Base-by-base conservation (phyloP, 2,329 filamentous ascomycete genomes). In the Venturiaceae sp. region DNA sequence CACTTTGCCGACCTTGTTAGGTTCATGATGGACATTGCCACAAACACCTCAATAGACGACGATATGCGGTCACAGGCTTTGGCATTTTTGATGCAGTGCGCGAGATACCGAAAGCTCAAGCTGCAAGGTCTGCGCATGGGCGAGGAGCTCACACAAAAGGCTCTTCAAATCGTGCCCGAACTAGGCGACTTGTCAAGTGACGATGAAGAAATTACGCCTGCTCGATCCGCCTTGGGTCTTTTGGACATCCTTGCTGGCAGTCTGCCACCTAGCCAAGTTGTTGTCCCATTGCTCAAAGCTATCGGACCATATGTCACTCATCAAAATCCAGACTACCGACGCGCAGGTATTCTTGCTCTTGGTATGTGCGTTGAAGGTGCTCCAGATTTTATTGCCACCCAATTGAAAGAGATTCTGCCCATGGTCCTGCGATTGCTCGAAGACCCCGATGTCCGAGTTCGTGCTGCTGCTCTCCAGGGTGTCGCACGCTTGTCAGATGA, bases 281-380 rank as follows among this genome's bases (percentile, higher is more conserved):
- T 96, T 59, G 90, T 96, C 23, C 92, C 94, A 52, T 82, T 99
- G 1, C 84, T 99, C 33, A 88, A 95, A 65, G 85, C 89, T 57
- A 87, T 97, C 64, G 86, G 90, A 37, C 82, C 83, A 64, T 96
- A 94, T 69, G 90, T 92, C 64, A 82, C 82, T 65, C 86, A 84
- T 68, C 74, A 80, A 60, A 82, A 95, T 67, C 82, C 91, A 36
- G 85, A 90, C 66, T 87, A 88, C 75, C 86, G 92, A 61, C 88
- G 92, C 74, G 92, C 92, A 58, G 92, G 89, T 74, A 94, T 97
- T 69, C 81, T 97, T 62, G 87, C 92, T 53, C 82, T 99, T 5
- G 92, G 92, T 60, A 95, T 92, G 78, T 92, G 90, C 66, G 92
- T 96, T 57, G 94, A 97, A 78, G 94, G 94, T 66, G 92, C 94